Evolutionary conservation across 2,329 filamentous ascomycete genomes (phyloP).

Genomic region (Colletotrichum lupini): DNA sequence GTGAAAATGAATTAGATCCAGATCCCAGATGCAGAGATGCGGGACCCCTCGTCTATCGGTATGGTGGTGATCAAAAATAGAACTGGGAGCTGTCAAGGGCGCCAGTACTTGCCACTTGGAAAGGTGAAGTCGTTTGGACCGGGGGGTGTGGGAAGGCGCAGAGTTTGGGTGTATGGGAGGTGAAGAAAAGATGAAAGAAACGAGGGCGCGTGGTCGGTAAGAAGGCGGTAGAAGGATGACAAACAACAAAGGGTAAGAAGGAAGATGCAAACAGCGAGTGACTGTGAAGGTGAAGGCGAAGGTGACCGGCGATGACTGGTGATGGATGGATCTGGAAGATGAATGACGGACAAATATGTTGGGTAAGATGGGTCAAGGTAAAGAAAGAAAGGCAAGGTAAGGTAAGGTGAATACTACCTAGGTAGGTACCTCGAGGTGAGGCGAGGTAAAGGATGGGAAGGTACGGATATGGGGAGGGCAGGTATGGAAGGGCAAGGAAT

Average conservation of each 20-base stretch:
- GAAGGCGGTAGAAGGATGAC: background rate
- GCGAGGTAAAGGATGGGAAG: too few species aligned
- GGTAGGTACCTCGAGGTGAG: too few species aligned
- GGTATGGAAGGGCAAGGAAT: background rate
- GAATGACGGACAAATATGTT: background rate
- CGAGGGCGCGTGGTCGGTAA: background rate
- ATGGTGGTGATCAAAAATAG: background rate
- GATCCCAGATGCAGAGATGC: background rate
- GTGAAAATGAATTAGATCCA: background rate
- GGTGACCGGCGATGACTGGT: too few species aligned
- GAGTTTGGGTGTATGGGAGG: background rate
- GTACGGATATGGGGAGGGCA: background rate
- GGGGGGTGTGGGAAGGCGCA: background rate
- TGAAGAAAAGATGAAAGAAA: background rate
- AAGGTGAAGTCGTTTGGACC: background rate
- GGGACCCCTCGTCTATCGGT: background rate
- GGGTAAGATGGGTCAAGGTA: background rate
- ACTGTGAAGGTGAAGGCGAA: background rate
- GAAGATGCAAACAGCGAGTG: background rate
- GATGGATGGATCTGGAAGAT: background rate
- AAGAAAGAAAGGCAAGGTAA: too few species aligned
- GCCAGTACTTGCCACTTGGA: background rate
- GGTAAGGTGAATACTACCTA: too few species aligned
- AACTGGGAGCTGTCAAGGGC: background rate
- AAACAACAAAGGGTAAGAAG: background rate